Evolutionary conservation across 208 protist genomes (phyloP), one percentile per base, ranked within the genome.

Genomic region (Trichomonas tenax): DNA sequence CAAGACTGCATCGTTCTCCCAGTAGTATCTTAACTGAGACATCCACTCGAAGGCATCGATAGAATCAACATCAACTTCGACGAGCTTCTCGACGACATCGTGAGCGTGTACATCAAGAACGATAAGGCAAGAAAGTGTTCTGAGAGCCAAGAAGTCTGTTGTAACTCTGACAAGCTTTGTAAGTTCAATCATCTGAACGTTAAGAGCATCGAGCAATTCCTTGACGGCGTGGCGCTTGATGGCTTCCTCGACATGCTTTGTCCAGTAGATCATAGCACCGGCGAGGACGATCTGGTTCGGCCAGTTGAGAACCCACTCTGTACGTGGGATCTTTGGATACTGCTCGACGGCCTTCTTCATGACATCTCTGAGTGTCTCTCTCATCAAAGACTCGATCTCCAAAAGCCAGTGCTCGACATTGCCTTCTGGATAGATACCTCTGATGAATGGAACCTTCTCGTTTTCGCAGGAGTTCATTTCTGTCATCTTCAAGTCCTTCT

Each of bases 81-180:
- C 98, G 98, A 99, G 98, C 88, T 98, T 97, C 34, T 98, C 97
- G 26, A 99, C 97, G 38, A 99, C 97, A 96, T 99, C 99, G 96
- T 99, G 97, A 21, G 98, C 98, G 97, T 99, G 99, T 36, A 99
- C 99, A 93, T 99, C 99, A 63, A 99, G 98, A 45, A 98, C 99
- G 96, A 99, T 99, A 46, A 99, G 97, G 23, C 99, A 98, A 15
- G 98, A 98, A 89, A 99, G 97, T 11, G 98, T 98, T 82, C 98
- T 98, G 51, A 99, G 98, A 89, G 99, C 97, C 88, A 99, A 97
- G 72, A 98, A 97, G 14, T 98, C 98, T 40, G 99, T 97, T 96
- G 98, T 97, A 26, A 97, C 97, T 31, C 98, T 96, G 23, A 99
- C 99, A 15, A 99, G 96, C 51, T 97, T 97, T 3, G 98, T 98